Base-by-base conservation (phyloP, 306 rosid genomes). In the Quercus rubra region DNA sequence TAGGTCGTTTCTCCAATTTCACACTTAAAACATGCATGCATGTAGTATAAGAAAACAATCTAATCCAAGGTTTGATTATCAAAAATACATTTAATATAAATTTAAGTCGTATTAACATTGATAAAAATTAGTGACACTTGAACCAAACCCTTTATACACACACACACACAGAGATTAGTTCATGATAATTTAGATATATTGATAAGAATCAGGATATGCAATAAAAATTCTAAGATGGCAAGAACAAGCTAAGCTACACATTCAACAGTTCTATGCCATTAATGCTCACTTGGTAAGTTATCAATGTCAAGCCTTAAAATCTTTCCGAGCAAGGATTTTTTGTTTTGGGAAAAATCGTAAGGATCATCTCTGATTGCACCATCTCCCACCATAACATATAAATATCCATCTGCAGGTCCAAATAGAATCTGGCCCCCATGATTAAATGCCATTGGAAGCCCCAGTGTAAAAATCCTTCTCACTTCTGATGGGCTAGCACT, bases 321-420 rank as follows among this genome's bases (percentile, higher is more conserved):
- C 82, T 88, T 88, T 41, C 89, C 85, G 23, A 88, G 76, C 77
- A 85, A 85, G 51, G 90, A 82, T 76, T 56, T 80, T 74, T 82
- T 82, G 83, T 83, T 88, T 43, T 88, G 91, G 43, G 86, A 20
- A 76, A 85, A 81, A 58, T 83, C 75, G 55, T 78, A 73, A 59
- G 89, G 87, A 78, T 88, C 87, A 74, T 43, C 83, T 71, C 55
- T 64, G 51, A 58, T 35, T 10, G 84, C 68, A 9, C 86, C 83
- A 66, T 78, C 84, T 43, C 79, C 80, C 71, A 76, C 35, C 83
- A 81, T 76, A 49, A 85, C 58, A 75, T 80, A 88, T 63, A 83
- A 68, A 63, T 78, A 88, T 3, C 87, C 87, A 85, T 88, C 89
- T 20, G 46, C 64, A 18, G 91, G 83, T 80, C 87, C 86, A 83